Conservation (phyloP, 2,329 filamentous ascomycete species). For the Penicillium sp. region DNA sequence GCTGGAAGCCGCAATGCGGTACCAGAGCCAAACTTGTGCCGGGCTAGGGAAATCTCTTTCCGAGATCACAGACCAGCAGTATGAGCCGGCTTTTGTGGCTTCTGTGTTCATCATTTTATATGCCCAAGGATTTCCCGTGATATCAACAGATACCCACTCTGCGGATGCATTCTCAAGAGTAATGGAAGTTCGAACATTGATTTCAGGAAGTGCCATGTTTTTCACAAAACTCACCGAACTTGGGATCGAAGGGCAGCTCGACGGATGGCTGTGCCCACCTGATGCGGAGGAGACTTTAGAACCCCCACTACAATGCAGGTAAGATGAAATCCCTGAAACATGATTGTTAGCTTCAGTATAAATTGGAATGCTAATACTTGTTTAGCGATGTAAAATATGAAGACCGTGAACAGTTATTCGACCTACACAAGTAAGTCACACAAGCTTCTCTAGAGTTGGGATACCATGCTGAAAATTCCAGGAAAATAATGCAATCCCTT, state of each 20-base stretch:
- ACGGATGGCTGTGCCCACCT: constrained; percentile 25
- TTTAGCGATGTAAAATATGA: constrained; percentile 1
- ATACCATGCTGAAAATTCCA: constrained; percentile 5
- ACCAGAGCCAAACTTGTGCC: constrained; percentile 38
- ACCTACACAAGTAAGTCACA: constrained; percentile 18
- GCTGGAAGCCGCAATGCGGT: constrained; percentile 36
- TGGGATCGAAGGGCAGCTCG: constrained; percentile 23
- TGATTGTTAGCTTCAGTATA: not conserved
- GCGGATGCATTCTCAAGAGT: constrained; percentile 29
- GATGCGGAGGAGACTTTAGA: constrained; percentile 13
- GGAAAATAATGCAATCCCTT: constrained; percentile 28
- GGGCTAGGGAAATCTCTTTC: constrained; percentile 35
- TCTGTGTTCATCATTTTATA: constrained; percentile 42
- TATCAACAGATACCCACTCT: constrained; percentile 24
- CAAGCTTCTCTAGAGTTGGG: not conserved
- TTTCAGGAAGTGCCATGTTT: constrained; percentile 33
- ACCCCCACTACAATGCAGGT: constrained; percentile 1
- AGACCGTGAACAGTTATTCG: constrained; percentile 11
- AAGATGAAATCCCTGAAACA: not conserved
- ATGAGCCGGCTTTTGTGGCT: constrained; percentile 44
- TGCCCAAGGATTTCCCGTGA: constrained; percentile 32
- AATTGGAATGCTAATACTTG: not conserved
- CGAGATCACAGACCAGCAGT: constrained; percentile 42
- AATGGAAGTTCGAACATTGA: constrained; percentile 29
- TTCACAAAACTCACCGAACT: constrained; percentile 26